These are phyloP conservation scores for Avena atlantica DNA, from an alignment of 176 grass and related monocot species.

Conservation along the genomic window DNA sequence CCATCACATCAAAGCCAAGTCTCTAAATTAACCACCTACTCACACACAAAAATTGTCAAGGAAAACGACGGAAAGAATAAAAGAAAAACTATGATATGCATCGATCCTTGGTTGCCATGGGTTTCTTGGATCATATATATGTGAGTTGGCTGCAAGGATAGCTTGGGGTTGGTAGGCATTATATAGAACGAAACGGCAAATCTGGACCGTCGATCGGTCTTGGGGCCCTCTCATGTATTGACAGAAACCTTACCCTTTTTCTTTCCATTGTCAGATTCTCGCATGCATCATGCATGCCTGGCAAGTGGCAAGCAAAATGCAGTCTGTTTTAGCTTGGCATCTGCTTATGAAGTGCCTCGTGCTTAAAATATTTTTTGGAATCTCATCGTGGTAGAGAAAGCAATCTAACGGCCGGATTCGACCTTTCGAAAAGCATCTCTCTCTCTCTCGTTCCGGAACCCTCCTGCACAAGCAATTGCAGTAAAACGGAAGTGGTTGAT, in stretches of 20 bases:
- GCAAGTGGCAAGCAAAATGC: slow-evolving; percentile 14
- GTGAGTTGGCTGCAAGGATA: slow-evolving; percentile 21
- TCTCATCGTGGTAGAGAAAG: slow-evolving; percentile 42
- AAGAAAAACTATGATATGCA: neutral
- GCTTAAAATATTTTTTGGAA: slow-evolving; percentile 52
- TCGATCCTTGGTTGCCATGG: neutral
- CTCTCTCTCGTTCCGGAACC: slow-evolving; percentile 32
- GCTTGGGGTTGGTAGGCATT: slow-evolving; percentile 39
- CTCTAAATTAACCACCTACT: no score
- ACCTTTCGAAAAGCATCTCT: slow-evolving; percentile 44
- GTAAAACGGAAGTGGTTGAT: neutral
- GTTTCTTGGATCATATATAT: neutral
- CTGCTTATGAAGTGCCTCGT: slow-evolving; percentile 46
- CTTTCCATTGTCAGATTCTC: neutral
- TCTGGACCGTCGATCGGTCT: slow-evolving; percentile 48
- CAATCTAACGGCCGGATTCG: slow-evolving; percentile 59
- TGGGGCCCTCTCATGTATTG: slow-evolving; percentile 1
- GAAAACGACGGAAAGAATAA: neutral
- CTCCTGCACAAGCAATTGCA: slow-evolving; percentile 26
- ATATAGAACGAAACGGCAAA: slow-evolving; percentile 58
- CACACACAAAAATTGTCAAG: neutral
- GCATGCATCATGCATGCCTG: slow-evolving; percentile 42
- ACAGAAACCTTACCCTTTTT: slow-evolving; percentile 19
- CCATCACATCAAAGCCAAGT: neutral
- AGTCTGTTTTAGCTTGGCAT: slow-evolving; percentile 35